Evolutionary conservation across 345 rosid species (phyloP).

Genomic region (Populus deltoides): DNA sequence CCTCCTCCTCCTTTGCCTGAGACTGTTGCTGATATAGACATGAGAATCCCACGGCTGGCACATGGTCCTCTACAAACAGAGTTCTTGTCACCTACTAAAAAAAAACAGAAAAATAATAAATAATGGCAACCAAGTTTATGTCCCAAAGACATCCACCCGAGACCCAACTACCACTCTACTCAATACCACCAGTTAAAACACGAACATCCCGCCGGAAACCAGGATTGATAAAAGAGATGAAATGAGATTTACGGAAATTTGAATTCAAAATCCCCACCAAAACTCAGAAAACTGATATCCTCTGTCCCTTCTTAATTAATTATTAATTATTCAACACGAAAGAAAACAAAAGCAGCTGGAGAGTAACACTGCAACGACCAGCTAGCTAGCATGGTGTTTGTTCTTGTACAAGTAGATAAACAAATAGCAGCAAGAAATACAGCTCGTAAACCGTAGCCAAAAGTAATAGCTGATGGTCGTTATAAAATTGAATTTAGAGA

Average conservation of each 20-base stretch:
- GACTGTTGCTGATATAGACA: slow-evolving; percentile 45
- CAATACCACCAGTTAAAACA: background rate
- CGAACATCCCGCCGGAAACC: background rate
- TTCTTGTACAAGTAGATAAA: background rate
- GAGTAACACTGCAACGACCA: background rate
- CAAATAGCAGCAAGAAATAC: background rate
- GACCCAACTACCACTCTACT: background rate
- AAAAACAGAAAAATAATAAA: slow-evolving; percentile 5
- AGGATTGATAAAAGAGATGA: background rate
- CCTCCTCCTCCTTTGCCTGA: slow-evolving; percentile 79
- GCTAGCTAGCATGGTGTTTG: background rate
- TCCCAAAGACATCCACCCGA: background rate
- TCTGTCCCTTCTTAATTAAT: background rate
- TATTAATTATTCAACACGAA: background rate
- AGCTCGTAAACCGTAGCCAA: background rate
- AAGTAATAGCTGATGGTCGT: background rate
- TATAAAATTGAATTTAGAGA: background rate
- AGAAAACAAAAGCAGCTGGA: background rate
- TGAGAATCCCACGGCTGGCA: slow-evolving; percentile 45
- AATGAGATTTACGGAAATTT: too few species aligned
- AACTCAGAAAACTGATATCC: background rate
- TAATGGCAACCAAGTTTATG: background rate
- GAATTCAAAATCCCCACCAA: background rate
- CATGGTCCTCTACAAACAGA: slow-evolving; percentile 51
- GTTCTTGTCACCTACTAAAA: slow-evolving; percentile 46